Percentiles rank a stretch among this genome's conserved stretches.
Evolutionary conservation across 495 filamentous ascomycete species (phyloP).

Genomic region (Daldinia loculata): DNA sequence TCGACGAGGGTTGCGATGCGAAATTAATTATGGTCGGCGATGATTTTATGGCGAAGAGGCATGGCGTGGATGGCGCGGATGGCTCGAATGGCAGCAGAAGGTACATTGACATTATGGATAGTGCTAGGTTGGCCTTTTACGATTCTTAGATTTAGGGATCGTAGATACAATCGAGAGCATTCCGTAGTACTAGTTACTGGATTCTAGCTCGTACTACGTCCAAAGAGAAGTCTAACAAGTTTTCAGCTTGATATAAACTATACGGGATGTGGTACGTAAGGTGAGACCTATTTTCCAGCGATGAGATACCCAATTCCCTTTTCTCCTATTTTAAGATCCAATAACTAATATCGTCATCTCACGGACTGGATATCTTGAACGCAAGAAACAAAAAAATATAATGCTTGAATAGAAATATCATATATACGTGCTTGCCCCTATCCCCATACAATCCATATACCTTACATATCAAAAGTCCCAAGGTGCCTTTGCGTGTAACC

Average conservation of each 20-base stretch:
- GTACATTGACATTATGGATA: constrained; percentile 18
- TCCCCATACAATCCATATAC: no score
- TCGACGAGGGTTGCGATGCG: constrained; percentile 7
- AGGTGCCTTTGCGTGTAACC: background rate
- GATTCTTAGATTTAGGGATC: constrained; percentile 28
- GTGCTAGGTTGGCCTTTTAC: constrained; percentile 23
- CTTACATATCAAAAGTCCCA: no score
- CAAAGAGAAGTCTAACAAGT: constrained; percentile 3
- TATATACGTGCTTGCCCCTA: no score
- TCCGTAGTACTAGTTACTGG: constrained; percentile 8
- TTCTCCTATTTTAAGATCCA: background rate
- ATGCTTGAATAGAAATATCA: background rate
- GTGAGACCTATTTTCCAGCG: constrained; percentile 16
- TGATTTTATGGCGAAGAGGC: background rate
- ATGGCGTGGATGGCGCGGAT: background rate
- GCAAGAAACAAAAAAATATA: background rate
- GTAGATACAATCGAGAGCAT: constrained; percentile 26
- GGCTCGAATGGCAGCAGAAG: background rate
- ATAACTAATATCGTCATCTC: background rate
- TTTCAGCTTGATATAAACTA: constrained; percentile 5
- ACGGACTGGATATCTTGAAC: background rate
- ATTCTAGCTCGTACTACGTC: background rate
- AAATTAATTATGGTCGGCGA: background rate
- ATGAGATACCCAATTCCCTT: constrained; percentile 21
- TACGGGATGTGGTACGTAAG: constrained; percentile 7